Evolutionary conservation across 768 basidiomycete species (phyloP), one percentile per base, ranked within the genome.

Genomic region (Stropharia rugosoannulata): DNA sequence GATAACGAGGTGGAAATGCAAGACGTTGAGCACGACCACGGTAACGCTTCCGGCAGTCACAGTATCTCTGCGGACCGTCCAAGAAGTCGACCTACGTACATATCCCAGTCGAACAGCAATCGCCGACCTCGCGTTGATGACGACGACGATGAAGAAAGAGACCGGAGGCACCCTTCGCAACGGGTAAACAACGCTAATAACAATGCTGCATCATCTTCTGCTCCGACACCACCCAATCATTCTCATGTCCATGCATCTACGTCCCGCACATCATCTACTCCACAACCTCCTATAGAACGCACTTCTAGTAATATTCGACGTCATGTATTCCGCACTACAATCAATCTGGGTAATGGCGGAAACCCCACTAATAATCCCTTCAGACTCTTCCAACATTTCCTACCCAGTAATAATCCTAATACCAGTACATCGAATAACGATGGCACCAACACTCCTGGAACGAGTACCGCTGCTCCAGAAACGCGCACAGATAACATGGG

Each of bases 121-220:
- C 71, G 85, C 41, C 84, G 85, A 19, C 74, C 79, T 15, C 71
- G 85, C 41, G 83, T 86, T 3, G 84, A 87, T 2, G 81, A 84
- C 51, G 85, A 87, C 53, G 76, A 76, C 5, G 85, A 88, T 58
- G 76, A 79, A 6, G 83, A 83, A 11, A 70, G 85, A 38, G 83
- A 87, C 62, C 76, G 80, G 54, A 77, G 86, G 54, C 85, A 87
- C 62, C 85, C 87, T 15, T 84, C 83, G 18, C 79, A 87, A 66
- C 81, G 86, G 51, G 70, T 73, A 22, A 71, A 65, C 43, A 66
- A 62, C 47, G 49, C 61, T 51, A 66, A 66, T 47, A 63, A 59
- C 37, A 51, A 59, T 41, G 49, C 59, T 52, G 58, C 61, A 32
- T 43, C 58, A 43, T 48, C 59, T 37, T 49, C 61, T 35, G 45